Percentiles rank a stretch among this genome's conserved stretches.
Evolutionary conservation across 768 basidiomycete species (phyloP).

Genomic region (Kwoniella europaea): DNA sequence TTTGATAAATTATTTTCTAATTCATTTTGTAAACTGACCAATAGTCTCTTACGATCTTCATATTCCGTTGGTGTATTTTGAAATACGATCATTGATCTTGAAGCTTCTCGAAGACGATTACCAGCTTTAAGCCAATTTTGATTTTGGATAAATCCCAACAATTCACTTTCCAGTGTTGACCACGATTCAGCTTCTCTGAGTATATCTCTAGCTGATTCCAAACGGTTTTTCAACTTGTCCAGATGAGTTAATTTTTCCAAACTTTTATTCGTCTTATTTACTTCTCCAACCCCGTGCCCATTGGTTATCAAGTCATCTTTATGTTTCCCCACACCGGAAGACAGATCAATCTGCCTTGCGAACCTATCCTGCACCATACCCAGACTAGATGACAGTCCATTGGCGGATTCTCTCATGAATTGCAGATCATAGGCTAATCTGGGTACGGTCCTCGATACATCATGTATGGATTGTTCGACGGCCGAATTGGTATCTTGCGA

Average conservation of each 20-base stretch:
- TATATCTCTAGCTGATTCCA: slow-evolving; percentile 89
- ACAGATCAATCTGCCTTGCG: slow-evolving; percentile 27
- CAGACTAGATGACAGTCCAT: slow-evolving; percentile 73
- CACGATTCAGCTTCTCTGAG: slow-evolving; percentile 94
- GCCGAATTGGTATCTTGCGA: slow-evolving; percentile 84
- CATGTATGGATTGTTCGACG: slow-evolving; percentile 86
- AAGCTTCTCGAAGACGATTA: slow-evolving; percentile 87
- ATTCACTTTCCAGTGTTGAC: slow-evolving; percentile 92
- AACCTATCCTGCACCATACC: slow-evolving; percentile 66
- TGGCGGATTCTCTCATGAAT: slow-evolving; percentile 91
- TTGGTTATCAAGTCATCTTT: slow-evolving; percentile 33
- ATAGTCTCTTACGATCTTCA: slow-evolving; percentile 78
- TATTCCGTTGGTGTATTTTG: slow-evolving; percentile 84
- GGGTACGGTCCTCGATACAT: slow-evolving; percentile 87
- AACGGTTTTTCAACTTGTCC: slow-evolving; percentile 79
- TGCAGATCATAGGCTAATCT: slow-evolving; percentile 93
- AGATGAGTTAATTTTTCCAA: slow-evolving; percentile 79
- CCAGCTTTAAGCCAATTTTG: slow-evolving; percentile 85
- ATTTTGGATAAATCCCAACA: slow-evolving; percentile 79
- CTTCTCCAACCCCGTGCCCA: slow-evolving; percentile 47
- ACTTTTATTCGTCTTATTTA: slow-evolving; percentile 29
- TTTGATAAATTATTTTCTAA: slow-evolving; percentile 71
- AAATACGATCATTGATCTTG: slow-evolving; percentile 86
- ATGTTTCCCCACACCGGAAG: background rate
- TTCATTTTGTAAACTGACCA: slow-evolving; percentile 93